Percentiles rank a stretch among this genome's conserved stretches.
Conservation (phyloP, 768 basidiomycete genomes). For the Psilocybe azurescens region DNA sequence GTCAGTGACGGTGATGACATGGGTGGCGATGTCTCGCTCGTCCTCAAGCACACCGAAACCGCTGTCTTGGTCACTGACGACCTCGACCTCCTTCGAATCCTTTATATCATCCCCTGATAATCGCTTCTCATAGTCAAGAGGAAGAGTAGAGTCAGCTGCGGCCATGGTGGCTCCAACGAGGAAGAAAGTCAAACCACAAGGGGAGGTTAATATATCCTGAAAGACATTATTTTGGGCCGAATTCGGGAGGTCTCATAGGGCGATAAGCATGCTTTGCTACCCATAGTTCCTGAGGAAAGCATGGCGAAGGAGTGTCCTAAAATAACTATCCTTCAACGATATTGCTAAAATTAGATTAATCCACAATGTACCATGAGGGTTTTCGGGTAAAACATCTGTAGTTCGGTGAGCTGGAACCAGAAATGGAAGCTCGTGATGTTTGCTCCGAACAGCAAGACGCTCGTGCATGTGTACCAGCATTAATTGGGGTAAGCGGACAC, state of each 20-base stretch:
- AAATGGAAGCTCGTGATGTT: not conserved
- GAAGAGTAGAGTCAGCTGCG: constrained; percentile 4
- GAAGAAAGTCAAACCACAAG: constrained; percentile 1
- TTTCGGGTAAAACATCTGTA: not conserved
- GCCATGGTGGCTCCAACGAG: constrained; percentile 17
- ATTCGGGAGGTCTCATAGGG: constrained; percentile 12
- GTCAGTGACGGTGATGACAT: constrained; percentile 50
- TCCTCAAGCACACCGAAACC: constrained; percentile 41
- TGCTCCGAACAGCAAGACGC: not conserved
- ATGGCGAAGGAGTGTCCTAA: constrained; percentile 18
- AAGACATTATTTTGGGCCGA: constrained; percentile 3
- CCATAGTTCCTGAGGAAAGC: constrained; percentile 4
- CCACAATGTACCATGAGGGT: constrained; percentile 6
- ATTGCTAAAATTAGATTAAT: constrained; percentile 3
- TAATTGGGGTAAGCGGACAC: not conserved
- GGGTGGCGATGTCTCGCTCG: constrained; percentile 53
- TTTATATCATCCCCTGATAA: constrained; percentile 36
- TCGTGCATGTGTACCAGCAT: not conserved
- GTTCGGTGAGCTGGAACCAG: not conserved
- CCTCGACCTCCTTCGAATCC: constrained; percentile 35
- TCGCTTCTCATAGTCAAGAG: constrained; percentile 31
- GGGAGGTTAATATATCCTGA: constrained; percentile 3
- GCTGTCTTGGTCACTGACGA: constrained; percentile 32
- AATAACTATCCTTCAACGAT: constrained; percentile 8
- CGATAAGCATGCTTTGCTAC: constrained; percentile 18